Percentiles rank a stretch among this genome's conserved stretches.
Evolutionary conservation across 306 rosid species (phyloP).

Genomic region (Prunus salicina): DNA sequence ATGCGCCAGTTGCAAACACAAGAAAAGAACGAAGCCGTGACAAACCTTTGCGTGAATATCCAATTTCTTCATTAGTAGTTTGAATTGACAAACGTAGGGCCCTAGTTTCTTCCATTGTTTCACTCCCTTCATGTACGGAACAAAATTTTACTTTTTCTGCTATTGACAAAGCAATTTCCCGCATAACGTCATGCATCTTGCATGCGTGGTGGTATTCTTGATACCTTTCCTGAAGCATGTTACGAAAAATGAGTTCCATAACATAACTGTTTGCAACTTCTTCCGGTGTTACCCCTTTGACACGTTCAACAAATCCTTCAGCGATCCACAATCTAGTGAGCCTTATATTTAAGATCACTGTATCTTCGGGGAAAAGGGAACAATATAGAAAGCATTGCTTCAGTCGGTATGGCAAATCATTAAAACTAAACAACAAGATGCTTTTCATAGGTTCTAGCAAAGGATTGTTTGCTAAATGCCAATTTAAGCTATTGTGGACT

Average conservation of each 20-base stretch:
- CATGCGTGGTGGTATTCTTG: background rate
- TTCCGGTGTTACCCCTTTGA: background rate
- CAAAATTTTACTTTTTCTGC: slow-evolving; percentile 5
- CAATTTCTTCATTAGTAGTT: background rate
- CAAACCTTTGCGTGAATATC: background rate
- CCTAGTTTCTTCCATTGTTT: background rate
- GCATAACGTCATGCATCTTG: slow-evolving; percentile 26
- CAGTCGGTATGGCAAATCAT: slow-evolving; percentile 17
- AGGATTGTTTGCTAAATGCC: slow-evolving; percentile 11
- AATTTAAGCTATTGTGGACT: slow-evolving; percentile 9
- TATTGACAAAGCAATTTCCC: slow-evolving; percentile 3
- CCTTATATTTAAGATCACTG: background rate
- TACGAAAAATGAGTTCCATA: slow-evolving; percentile 15
- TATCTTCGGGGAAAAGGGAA: no score
- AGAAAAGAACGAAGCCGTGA: slow-evolving; percentile 9
- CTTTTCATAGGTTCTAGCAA: slow-evolving; percentile 3
- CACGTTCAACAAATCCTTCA: slow-evolving; percentile 12
- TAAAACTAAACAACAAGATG: slow-evolving; percentile 23
- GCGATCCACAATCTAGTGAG: slow-evolving; percentile 17
- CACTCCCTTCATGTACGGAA: background rate
- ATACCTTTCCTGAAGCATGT: slow-evolving; percentile 9
- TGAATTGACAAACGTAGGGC: slow-evolving; percentile 4
- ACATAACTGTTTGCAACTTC: slow-evolving; percentile 8
- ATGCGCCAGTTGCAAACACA: background rate
- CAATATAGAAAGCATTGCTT: slow-evolving; percentile 15